Conservation (phyloP, 148 eudicot species). For the Camellia sinensis region DNA sequence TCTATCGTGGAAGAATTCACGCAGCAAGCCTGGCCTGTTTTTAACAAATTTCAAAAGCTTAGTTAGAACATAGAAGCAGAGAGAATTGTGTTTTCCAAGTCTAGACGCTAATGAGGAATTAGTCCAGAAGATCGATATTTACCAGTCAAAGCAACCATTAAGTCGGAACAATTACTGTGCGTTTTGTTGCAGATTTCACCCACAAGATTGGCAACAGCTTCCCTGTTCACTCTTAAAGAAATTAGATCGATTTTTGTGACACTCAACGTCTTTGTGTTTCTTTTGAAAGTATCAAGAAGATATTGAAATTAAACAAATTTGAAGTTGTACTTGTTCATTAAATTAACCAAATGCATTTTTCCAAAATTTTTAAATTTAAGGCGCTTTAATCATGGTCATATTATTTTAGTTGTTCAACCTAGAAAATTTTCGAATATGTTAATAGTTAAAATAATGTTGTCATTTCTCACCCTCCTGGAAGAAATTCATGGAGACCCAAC, state of each 20-base stretch:
- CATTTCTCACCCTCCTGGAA: constrained; percentile 43
- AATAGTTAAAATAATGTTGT: neutral
- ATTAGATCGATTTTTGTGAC: neutral
- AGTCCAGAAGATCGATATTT: neutral
- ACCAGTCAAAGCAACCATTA: constrained; percentile 34
- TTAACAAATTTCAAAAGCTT: neutral
- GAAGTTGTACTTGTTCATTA: too few species aligned
- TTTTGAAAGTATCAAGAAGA: neutral
- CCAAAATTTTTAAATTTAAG: too few species aligned
- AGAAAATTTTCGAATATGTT: too few species aligned
- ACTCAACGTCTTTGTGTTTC: neutral
- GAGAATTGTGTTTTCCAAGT: neutral
- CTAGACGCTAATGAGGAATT: neutral
- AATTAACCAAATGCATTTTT: too few species aligned
- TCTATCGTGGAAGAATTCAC: constrained; percentile 46
- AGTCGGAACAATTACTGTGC: constrained; percentile 24
- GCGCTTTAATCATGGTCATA: too few species aligned
- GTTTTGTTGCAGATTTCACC: constrained; percentile 22
- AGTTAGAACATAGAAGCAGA: neutral
- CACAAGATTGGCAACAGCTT: constrained; percentile 27
- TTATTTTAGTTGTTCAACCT: too few species aligned
- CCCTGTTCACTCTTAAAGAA: constrained; percentile 23
- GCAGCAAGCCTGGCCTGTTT: constrained; percentile 63
- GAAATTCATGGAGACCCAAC: constrained; percentile 42
- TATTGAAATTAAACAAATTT: too few species aligned